These are phyloP conservation scores for Neoarthrinium moseri DNA, from an alignment of 2,329 filamentous ascomycete genomes.

Conservation along the genomic window DNA sequence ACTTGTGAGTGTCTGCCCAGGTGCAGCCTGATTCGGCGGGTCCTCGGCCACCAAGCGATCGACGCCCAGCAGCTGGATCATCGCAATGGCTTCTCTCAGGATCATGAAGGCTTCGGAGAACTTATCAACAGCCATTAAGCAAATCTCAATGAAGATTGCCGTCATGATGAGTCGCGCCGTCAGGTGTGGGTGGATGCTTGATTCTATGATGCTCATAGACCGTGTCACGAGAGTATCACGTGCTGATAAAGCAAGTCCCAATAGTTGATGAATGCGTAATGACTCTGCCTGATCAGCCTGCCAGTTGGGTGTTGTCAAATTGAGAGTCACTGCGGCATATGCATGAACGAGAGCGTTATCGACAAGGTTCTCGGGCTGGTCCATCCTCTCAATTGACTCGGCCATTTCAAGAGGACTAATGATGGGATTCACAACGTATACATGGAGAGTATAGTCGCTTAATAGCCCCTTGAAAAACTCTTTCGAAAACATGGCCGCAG, in stretches of 20 bases:
- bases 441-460: neutral
- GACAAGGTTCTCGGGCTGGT: neutral
- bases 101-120: constrained; percentile 3
- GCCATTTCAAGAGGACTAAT: neutral
- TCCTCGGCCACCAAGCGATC: neutral
- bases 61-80: constrained; percentile 1
- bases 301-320: constrained; percentile 1
- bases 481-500: neutral
- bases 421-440: neutral
- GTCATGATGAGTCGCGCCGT: neutral
- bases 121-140: constrained; percentile 5
- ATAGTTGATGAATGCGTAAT: neutral
- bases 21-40: neutral
- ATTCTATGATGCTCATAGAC: neutral
- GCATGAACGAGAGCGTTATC: neutral
- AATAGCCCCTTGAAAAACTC: neutral
- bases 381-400: constrained; percentile 2
- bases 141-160: constrained; percentile 1
- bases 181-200: neutral
- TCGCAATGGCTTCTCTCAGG: neutral
- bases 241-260: neutral
- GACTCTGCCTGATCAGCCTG: neutral
- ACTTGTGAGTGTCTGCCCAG: neutral
- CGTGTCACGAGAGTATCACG: neutral
- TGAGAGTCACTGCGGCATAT: neutral